Conservation (phyloP, 139 green algal genomes). For the Picochlorum sp. region DNA sequence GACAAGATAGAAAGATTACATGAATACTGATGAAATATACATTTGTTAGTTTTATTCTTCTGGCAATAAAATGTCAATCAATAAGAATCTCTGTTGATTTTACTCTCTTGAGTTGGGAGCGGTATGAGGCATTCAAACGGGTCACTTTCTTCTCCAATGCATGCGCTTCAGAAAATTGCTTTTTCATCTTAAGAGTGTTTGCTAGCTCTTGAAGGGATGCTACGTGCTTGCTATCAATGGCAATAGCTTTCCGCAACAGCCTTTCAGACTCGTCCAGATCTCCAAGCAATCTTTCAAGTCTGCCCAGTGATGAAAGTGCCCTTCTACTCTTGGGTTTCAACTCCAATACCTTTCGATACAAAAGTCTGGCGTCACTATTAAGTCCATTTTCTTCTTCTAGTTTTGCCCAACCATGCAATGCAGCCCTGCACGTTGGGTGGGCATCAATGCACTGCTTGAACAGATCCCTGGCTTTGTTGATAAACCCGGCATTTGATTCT, state of each 20-base stretch:
- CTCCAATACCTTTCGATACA: constrained; percentile 29
- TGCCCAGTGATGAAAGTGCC: constrained; percentile 19
- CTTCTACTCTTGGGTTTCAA: constrained; percentile 19
- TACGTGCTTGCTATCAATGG: constrained; percentile 15
- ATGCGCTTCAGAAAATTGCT: constrained; percentile 9
- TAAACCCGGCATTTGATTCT: constrained; percentile 17
- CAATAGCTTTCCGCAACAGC: constrained; percentile 30
- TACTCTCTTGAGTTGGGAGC: constrained; percentile 1
- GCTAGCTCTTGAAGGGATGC: constrained; percentile 34
- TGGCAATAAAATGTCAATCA: neutral
- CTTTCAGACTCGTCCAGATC: constrained; percentile 16
- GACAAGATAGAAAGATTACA: constrained; percentile 1
- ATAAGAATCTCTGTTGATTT: constrained; percentile 1
- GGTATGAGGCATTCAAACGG: constrained; percentile 1
- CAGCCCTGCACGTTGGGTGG: constrained; percentile 19
- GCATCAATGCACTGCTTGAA: constrained; percentile 18
- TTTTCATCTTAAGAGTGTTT: constrained; percentile 12
- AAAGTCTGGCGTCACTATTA: constrained; percentile 20
- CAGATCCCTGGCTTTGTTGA: constrained; percentile 13
- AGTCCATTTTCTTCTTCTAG: constrained; percentile 35
- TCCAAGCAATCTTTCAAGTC: constrained; percentile 30
- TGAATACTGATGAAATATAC: neutral
- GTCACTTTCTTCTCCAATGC: constrained; percentile 16
- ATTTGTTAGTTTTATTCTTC: neutral
- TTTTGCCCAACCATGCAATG: constrained; percentile 34